Conservation (phyloP, 2,329 filamentous ascomycete genomes). For the Botrytis hyacinthi region DNA sequence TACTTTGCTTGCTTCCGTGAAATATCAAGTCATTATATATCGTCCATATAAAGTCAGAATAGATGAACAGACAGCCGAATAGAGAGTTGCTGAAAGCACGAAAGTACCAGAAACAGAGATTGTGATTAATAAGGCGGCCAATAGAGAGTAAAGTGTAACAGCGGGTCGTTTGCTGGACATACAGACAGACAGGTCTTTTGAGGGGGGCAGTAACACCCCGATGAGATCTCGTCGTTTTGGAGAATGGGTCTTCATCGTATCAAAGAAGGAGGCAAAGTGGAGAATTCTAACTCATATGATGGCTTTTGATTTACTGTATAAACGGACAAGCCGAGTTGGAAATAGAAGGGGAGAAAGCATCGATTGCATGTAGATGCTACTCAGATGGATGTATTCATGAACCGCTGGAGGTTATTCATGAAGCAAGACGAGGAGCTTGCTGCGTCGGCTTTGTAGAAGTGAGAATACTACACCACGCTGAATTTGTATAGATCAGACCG, state of each 20-base stretch:
- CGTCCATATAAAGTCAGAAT: not conserved
- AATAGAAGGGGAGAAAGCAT: too few relatives aligned
- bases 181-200: not conserved
- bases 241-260: too few relatives aligned
- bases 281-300: too few relatives aligned
- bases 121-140: rapidly evolving
- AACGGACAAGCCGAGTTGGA: too few relatives aligned
- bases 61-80: not conserved
- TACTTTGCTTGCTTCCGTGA: not conserved
- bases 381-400: not conserved
- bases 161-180: not conserved
- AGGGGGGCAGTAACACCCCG: rapidly evolving
- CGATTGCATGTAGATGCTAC: too few relatives aligned
- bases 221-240: not conserved
- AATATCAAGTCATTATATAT: not conserved
- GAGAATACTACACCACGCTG: not conserved
- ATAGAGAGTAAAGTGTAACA: not conserved
- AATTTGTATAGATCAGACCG: not conserved
- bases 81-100: not conserved
- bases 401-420: not conserved
- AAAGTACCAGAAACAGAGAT: not conserved
- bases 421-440: not conserved
- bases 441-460: not conserved
- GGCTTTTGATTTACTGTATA: too few relatives aligned
- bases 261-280: too few relatives aligned